Evolutionary conservation across 2,329 filamentous ascomycete species (phyloP).

Genomic region (Talaromyces atroroseus): DNA sequence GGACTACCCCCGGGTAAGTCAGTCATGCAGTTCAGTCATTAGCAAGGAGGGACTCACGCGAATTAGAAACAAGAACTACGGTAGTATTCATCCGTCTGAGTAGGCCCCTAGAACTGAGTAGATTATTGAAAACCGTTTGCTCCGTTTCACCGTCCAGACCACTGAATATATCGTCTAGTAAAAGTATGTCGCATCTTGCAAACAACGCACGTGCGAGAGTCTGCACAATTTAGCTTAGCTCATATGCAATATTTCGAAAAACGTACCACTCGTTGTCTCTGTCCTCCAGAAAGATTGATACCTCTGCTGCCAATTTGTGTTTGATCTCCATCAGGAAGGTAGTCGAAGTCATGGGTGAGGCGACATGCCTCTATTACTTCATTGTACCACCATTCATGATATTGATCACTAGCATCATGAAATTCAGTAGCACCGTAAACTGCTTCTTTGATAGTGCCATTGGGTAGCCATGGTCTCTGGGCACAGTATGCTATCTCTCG

Average conservation of each 20-base stretch:
- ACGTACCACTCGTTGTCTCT: slow-evolving; percentile 46
- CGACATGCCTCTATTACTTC: slow-evolving; percentile 16
- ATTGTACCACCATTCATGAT: slow-evolving; percentile 4
- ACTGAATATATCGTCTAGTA: slow-evolving; percentile 13
- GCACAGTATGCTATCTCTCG: slow-evolving; percentile 36
- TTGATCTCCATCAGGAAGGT: slow-evolving; percentile 36
- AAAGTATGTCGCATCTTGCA: slow-evolving; percentile 24
- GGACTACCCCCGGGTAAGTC: background rate
- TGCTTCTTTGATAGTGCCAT: slow-evolving; percentile 26
- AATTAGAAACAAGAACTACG: slow-evolving; percentile 3
- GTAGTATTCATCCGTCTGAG: slow-evolving; percentile 1
- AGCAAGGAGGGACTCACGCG: background rate
- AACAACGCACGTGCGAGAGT: slow-evolving; percentile 45
- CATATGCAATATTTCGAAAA: background rate
- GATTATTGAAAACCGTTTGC: slow-evolving; percentile 6
- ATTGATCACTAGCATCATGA: slow-evolving; percentile 17
- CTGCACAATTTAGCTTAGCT: background rate
- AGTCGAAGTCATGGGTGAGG: slow-evolving; percentile 34
- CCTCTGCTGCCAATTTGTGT: slow-evolving; percentile 49
- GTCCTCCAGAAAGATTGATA: slow-evolving; percentile 48
- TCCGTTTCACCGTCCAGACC: slow-evolving; percentile 12
- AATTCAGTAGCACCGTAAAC: slow-evolving; percentile 21
- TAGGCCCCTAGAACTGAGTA: slow-evolving; percentile 8
- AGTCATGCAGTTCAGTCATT: background rate
- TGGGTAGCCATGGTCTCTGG: slow-evolving; percentile 26